Evolutionary conservation across 2,329 filamentous ascomycete species (phyloP), one percentile per base, ranked within the genome.

Genomic region (Neofusicoccum parvum): DNA sequence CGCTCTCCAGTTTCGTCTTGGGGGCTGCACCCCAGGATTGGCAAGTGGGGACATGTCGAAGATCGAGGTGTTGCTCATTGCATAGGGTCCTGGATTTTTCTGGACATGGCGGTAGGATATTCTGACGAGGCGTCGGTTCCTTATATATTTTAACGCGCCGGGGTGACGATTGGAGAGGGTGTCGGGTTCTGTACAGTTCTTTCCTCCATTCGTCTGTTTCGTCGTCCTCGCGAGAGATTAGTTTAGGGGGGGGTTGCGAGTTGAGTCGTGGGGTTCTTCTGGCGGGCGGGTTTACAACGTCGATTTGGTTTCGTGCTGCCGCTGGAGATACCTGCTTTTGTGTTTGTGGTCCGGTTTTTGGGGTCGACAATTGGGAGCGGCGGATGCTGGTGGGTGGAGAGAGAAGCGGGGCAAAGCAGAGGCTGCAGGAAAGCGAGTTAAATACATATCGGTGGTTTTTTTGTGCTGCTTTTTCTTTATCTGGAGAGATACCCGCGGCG

Each of bases 251-350:
- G 1, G 20, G 5, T 17, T 15, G 41, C 41, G 6, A 7, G 41
- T 17, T 15, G 41, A 39, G 3, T 27, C 34, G n/a, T 6, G 17
- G 17, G 32, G 23, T 51, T 0, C 10, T 49, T 49, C 10, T 49
- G 23, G 12, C 2, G 53, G 34, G 12, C 9, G 17, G 53, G 37
- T 17, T 5, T 41, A 54, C 43, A 27, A 12, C 6, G 37, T 27
- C 11, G 5, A 17, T 6, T 56, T 41, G 51, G 51, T 36, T 43
- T 39, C 51, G 34, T 39, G 20, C 36, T 56, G 17, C 51, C 27
- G 20, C 36, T 56, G 51, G 51, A 56, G 34, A 56, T 23, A 56
- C 37, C 53, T 56, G 53, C 37, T 41, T 56, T 43, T 20, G 7
- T 27, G 17, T 3, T 17, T 43, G 43, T 14, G 17, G 23, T n/a